phyloP scores from a whole-genome alignment of 1,284 basidiomycete species.

The Limonomyces culmigenus region DNA sequence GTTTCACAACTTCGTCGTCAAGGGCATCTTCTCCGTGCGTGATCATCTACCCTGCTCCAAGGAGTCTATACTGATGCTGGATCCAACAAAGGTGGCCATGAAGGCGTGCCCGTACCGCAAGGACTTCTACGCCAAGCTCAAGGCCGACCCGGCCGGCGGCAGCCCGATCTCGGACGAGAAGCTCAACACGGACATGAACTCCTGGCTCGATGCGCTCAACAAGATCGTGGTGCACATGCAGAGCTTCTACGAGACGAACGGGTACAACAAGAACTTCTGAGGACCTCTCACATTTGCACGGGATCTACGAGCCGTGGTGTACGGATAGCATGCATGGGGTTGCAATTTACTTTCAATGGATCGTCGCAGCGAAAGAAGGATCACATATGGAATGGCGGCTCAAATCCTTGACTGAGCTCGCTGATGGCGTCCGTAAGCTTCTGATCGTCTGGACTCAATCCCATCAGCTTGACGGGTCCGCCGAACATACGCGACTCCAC shows the following conservation, averaged over 20 bases:
- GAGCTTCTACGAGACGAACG: slow-evolving; percentile 49
- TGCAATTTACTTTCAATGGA: too few relatives aligned
- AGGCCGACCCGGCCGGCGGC: slow-evolving; percentile 51
- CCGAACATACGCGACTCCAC: slow-evolving; percentile 9
- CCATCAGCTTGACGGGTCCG: too few relatives aligned
- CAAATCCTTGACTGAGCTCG: too few relatives aligned
- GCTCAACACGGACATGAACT: slow-evolving; percentile 54
- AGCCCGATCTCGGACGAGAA: too few relatives aligned
- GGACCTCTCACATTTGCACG: too few relatives aligned
- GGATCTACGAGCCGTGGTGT: too few relatives aligned
- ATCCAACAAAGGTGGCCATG: slow-evolving; percentile 68
- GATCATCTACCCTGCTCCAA: slow-evolving; percentile 1
- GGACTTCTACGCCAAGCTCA: slow-evolving; percentile 83
- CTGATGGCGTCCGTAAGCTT: too few relatives aligned
- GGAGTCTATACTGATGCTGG: background rate
- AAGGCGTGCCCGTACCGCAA: slow-evolving; percentile 89
- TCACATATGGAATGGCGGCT: too few relatives aligned
- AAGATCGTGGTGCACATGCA: slow-evolving; percentile 57
- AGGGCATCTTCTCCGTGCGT: slow-evolving; percentile 72
- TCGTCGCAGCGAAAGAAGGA: too few relatives aligned
- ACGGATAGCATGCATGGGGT: too few relatives aligned
- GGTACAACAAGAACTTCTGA: slow-evolving; percentile 35
- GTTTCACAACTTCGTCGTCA: slow-evolving; percentile 81
- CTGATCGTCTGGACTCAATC: too few relatives aligned
- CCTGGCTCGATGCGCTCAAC: slow-evolving; percentile 53